Base-by-base conservation (phyloP, 129 eudicot species). In the Saposhnikovia divaricata region DNA sequence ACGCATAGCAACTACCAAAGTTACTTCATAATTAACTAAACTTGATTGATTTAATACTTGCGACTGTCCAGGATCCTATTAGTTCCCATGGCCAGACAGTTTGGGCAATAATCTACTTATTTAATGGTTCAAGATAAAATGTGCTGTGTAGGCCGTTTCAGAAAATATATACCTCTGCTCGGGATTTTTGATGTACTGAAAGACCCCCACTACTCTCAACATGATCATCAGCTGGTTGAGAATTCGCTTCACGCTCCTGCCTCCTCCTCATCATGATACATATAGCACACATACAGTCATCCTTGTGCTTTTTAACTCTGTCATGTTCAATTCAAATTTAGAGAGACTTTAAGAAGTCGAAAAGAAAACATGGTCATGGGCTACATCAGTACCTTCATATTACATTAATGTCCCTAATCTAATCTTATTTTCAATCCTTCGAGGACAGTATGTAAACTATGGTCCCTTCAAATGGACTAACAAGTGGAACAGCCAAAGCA, bases 211-310 rank as follows among this genome's bases (percentile, higher is more conserved):
- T 84, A 69, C 80, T 82, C 77, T 88, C 89, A 6, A 63, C 37
- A 13, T 78, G 91, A 39, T 89, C 94, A 68, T 90, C 89, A 47
- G 47, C 80, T 81, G 79, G 74, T 40, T 86, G 88, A 87, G 84
- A 83, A 85, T 48, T 85, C 77, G 86, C 89, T 82, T 92, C 97
- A 31, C 96, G 88, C 86, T 95, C 99, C 87, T 84, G 89, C 83
- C 99, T 90, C 47, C 99, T 96, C 40, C 99, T 87, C 97, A 89
- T 90, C 99, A 95, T 95, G 74, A 95, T 84, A 80, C 97, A 95
- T 80, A 95, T 92, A 73, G 99, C 99, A 87, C 99, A 95, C 63
- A 92, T 80, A 81, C 99, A 95, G 53, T 92, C 99, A 37, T 95
- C 99, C 86, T 92, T 95, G 86, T 95, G 99, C 81, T 84, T 87